Conservation (phyloP, 257 asterid genomes). For the Scutellaria barbata region DNA sequence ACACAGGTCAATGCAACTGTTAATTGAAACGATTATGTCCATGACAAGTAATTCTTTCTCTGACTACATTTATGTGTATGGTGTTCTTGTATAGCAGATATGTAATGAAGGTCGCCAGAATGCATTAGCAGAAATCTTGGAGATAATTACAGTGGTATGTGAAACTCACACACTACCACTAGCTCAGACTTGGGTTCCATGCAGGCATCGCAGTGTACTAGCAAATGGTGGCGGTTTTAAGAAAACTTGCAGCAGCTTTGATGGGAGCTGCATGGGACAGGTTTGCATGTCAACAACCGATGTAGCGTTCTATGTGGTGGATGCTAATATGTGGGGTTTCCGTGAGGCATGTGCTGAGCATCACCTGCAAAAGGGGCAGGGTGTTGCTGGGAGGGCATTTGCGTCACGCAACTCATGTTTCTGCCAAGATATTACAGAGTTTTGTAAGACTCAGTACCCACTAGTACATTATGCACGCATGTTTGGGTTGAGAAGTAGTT, state of each 20-base stretch:
- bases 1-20: slow-evolving; percentile 58
- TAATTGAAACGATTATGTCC: slow-evolving; percentile 9
- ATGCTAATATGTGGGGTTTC: slow-evolving; percentile 89
- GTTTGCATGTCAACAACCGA: slow-evolving; percentile 92
- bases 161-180: slow-evolving; percentile 84
- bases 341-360: slow-evolving; percentile 92
- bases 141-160: slow-evolving; percentile 80
- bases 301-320: slow-evolving; percentile 79
- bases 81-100: slow-evolving; percentile 55
- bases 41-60: slow-evolving; percentile 16
- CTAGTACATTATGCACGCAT: slow-evolving; percentile 91
- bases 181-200: slow-evolving; percentile 98
- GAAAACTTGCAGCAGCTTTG: slow-evolving; percentile 93
- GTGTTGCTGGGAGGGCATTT: slow-evolving; percentile 89
- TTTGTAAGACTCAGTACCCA: slow-evolving; percentile 88
- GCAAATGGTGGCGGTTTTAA: slow-evolving; percentile 83
- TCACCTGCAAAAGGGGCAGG: slow-evolving; percentile 89
- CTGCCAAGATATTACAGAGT: slow-evolving; percentile 68
- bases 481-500: slow-evolving; percentile 74
- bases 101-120: slow-evolving; percentile 90
- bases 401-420: slow-evolving; percentile 62
- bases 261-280: slow-evolving; percentile 93
- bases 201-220: slow-evolving; percentile 78
- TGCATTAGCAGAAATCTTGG: slow-evolving; percentile 82
- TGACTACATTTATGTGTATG: slow-evolving; percentile 30